Evolutionary conservation across 2,329 filamentous ascomycete genomes (phyloP).

Genomic region (Fusarium penzigii): DNA sequence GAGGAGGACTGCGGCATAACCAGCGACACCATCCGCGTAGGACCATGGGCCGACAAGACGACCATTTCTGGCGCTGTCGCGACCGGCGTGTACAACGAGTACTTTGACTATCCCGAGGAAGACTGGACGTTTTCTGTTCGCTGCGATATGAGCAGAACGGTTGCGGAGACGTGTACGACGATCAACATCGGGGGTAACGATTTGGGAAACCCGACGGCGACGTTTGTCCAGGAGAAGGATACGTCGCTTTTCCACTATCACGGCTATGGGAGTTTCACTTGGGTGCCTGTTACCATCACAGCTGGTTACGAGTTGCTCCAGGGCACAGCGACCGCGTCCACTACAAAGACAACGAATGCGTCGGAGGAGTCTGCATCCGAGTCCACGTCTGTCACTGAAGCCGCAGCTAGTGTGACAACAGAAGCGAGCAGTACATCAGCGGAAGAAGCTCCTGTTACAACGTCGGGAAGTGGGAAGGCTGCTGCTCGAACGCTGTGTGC

Average conservation of each 20-base stretch:
- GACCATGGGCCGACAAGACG: background rate
- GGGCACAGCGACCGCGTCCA: background rate
- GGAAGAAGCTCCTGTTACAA: too few relatives aligned
- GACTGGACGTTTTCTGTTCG: background rate
- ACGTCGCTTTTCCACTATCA: background rate
- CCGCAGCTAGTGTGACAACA: too few relatives aligned
- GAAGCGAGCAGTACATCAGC: too few relatives aligned
- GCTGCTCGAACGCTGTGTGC: too few relatives aligned
- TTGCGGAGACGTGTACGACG: background rate
- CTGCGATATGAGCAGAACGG: conserved; percentile 1
- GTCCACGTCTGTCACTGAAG: too few relatives aligned
- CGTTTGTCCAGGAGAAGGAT: background rate
- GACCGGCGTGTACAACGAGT: background rate
- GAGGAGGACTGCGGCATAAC: background rate
- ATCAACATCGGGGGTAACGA: conserved; percentile 4
- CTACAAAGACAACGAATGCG: too few relatives aligned
- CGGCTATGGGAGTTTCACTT: background rate
- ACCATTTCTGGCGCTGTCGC: background rate
- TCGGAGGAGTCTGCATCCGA: too few relatives aligned
- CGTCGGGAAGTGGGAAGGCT: too few relatives aligned
- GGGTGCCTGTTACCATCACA: background rate
- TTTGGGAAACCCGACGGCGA: background rate
- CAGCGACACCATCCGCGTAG: background rate
- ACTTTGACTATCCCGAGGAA: background rate
- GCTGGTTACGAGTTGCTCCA: background rate